Base-by-base conservation (phyloP, 805 yeast species). In the Naumovozyma castellii region DNA sequence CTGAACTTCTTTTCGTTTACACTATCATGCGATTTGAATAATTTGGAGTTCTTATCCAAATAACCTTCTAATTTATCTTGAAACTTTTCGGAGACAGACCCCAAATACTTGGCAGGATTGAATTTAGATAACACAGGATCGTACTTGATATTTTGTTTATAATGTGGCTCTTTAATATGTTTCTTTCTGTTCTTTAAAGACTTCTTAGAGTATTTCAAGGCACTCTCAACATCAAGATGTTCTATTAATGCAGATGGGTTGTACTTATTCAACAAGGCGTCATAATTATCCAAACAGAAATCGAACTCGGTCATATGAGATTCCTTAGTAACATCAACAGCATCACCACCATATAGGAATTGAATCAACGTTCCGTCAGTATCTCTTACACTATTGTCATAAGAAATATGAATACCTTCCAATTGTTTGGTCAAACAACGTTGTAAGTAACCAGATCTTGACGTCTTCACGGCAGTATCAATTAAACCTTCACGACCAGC, bases 401-500 rank as follows among this genome's bases (percentile, higher is more conserved):
- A 92, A 33, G 86, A 76, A 30, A 86, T 81, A 53, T 84, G 94
- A 20, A 92, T 94, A 70, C 98, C 98, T 65, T 92, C 99, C 48
- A 92, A 72, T 68, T 92, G 98, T 66, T 92, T 92, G 43, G 95
- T 92, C 66, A 92, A 75, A 76, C 99, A 94, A 69, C 99, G 80
- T 69, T 92, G 99, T 64, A 92, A 73, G 67, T 92, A 92, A 59
- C 99, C 99, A 44, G 97, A 88, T 67, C 96, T 80, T 16, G 97
- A 85, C 8, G 99, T 92, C 68, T 92, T 92, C 48, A 92, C 99
- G 37, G 99, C 98, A 44, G 99, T 92, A 73, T 92, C 99, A 68
- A 92, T 92, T 58, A 92, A 76, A 69, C 99, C 99, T 72, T 92
- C 99, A 72, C 99, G 83, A 67, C 99, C 99, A 41, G 99, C 98